Percentiles rank a stretch among this genome's conserved stretches.
Evolutionary conservation across 2,329 filamentous ascomycete genomes (phyloP).

Genomic region (Chrysoporthe austroafricana): DNA sequence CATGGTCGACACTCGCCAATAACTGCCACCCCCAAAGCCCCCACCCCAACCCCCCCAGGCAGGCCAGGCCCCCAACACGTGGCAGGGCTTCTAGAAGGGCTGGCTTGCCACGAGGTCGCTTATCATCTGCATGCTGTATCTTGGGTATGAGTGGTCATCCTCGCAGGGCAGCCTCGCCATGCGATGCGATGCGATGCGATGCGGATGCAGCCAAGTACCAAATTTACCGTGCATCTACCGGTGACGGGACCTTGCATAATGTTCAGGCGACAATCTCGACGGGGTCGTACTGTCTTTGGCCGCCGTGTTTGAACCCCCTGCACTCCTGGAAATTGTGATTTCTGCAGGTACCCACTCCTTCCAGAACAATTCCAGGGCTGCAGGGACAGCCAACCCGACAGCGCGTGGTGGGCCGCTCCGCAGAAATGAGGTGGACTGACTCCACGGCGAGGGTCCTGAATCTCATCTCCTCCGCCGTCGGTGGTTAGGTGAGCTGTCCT

Average conservation of each 20-base stretch:
- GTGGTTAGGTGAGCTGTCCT: slow-evolving; percentile 5
- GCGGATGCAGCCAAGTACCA: neutral
- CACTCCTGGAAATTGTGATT: slow-evolving; percentile 16
- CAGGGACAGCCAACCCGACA: slow-evolving; percentile 13
- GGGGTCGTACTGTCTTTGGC: slow-evolving; percentile 10
- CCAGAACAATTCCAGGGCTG: slow-evolving; percentile 28
- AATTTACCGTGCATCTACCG: slow-evolving; percentile 13
- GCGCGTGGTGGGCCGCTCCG: slow-evolving; percentile 18
- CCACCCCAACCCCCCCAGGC: neutral
- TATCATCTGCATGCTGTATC: slow-evolving; percentile 3
- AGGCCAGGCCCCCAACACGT: slow-evolving; percentile 4
- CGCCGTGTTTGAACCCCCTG: slow-evolving; percentile 20
- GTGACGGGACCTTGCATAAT: slow-evolving; percentile 23
- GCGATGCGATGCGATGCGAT: neutral
- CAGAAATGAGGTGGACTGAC: slow-evolving; percentile 22
- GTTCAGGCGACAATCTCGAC: slow-evolving; percentile 12
- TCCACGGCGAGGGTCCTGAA: slow-evolving; percentile 22
- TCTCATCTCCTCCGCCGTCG: slow-evolving; percentile 19
- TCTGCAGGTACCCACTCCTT: slow-evolving; percentile 25
- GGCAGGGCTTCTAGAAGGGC: slow-evolving; percentile 22
- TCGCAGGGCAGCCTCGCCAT: slow-evolving; percentile 2
- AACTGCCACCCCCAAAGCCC: neutral
- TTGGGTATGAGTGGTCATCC: slow-evolving; percentile 1
- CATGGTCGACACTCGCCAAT: neutral
- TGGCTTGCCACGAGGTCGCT: slow-evolving; percentile 9